phyloP scores from a whole-genome alignment of 2,329 filamentous ascomycete species.

The Cercospora sp. region DNA sequence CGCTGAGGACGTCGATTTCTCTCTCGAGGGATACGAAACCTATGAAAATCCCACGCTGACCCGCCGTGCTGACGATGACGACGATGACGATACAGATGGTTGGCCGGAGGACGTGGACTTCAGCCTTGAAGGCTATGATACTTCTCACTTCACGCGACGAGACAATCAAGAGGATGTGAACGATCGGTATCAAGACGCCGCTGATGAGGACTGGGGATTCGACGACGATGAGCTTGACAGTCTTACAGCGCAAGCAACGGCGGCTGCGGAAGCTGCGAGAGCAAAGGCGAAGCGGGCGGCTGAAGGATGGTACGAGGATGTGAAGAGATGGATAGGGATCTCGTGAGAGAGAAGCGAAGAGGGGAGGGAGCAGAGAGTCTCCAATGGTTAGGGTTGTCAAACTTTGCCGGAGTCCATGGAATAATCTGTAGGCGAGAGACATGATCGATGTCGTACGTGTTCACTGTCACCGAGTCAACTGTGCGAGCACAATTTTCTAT shows the following conservation, averaged over 20 bases:
- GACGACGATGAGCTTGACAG: background rate
- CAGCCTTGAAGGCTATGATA: background rate
- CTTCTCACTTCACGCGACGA: background rate
- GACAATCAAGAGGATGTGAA: background rate
- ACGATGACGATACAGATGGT: background rate
- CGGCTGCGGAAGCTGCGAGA: background rate
- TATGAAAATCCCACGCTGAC: background rate
- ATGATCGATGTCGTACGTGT: background rate
- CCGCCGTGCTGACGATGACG: background rate
- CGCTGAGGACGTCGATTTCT: conserved; percentile 6
- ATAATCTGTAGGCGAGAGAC: background rate
- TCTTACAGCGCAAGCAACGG: background rate
- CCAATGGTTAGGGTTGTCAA: background rate
- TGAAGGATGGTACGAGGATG: background rate
- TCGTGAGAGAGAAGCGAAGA: background rate
- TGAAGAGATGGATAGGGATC: conserved; percentile 10
- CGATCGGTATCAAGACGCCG: conserved; percentile 5
- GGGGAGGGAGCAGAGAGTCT: background rate
- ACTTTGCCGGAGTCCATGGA: background rate
- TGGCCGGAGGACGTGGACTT: background rate
- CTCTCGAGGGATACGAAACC: conserved; percentile 14
- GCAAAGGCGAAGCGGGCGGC: background rate
- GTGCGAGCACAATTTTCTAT: background rate
- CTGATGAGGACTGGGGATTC: background rate
- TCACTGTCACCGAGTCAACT: background rate